Base-by-base conservation (phyloP, 306 rosid genomes). In the Hippophae gyantsensis region DNA sequence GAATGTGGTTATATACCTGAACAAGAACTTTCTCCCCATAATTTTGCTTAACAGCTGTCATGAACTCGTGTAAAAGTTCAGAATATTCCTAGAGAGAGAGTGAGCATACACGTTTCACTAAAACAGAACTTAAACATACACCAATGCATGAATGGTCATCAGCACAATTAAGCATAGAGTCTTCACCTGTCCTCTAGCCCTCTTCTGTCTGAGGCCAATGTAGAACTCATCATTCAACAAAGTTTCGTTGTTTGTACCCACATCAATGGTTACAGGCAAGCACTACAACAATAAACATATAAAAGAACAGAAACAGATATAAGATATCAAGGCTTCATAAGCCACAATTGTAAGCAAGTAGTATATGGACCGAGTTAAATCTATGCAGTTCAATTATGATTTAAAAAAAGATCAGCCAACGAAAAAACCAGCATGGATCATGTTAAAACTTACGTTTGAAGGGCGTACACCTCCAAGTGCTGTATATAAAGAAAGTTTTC, bases 391-490 rank as follows among this genome's bases (percentile, higher is more conserved):
- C 38, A 32, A 32, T 32, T 32, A 2, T 32, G 38, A 32, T 32
- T 32, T 32, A 32, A 32, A 32, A 32, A 32, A 32, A 32, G 5
- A 32, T 32, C 38, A 32, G 38, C 3, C 38, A 32, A 32, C 38
- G 0, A 56, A 26, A 42, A 63, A 70, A 18, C 13, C 54, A 56
- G 53, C 14, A 48, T 42, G 38, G 60, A 55, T 52, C 48, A 43
- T n/a, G 23, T 40, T n/a, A 61, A 55, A 18, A 85, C 95, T 81
- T 73, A 92, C 98, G 23, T 93, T 76, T 46, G 96, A 85, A 60
- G 98, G 98, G 66, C 83, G 93, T 62, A 92, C 93, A 52, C 98
- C 98, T 14, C 98, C 98, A 66, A 92, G 98, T 6, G 98, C 98
- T 0, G 98, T 76, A 61, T 92, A 92, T 32, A 92, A 65, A 69